Conservation (phyloP, 1,139 yeast species). For the Nakaseomyces sp. region DNA sequence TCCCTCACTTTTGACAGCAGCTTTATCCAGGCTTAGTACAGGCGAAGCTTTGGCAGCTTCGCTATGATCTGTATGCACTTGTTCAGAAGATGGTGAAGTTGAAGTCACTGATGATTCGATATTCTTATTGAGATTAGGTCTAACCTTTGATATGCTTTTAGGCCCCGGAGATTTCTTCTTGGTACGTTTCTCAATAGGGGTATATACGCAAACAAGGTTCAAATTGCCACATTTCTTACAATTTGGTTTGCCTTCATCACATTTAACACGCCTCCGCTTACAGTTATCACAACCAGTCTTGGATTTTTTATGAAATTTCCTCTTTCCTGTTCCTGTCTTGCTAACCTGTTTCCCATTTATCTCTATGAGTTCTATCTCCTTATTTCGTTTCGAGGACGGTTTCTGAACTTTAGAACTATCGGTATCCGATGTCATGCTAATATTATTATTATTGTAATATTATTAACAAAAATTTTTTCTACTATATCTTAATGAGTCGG, state of each 20-base stretch:
- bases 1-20: background rate
- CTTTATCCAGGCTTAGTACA: background rate
- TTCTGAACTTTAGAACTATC: background rate
- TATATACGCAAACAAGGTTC: conserved; percentile 66
- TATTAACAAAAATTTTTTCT: background rate
- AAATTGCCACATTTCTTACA: conserved; percentile 73
- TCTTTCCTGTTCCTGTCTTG: conserved; percentile 39
- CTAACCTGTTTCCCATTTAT: conserved; percentile 34
- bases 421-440: conserved; percentile 2
- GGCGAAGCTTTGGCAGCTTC: conserved; percentile 1
- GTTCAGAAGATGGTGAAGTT: background rate
- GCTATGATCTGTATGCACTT: background rate
- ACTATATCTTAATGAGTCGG: too few species aligned
- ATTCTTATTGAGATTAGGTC: background rate
- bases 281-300: conserved; percentile 85
- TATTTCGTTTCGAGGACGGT: conserved; percentile 5
- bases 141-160: background rate
- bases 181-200: conserved; percentile 15
- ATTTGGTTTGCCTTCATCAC: conserved; percentile 77
- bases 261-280: conserved; percentile 79
- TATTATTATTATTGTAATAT: background rate
- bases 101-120: background rate
- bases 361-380: conserved; percentile 29
- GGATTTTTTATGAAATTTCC: conserved; percentile 79
- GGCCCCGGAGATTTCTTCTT: conserved; percentile 1